These are phyloP conservation scores for Orbilia quercus DNA, from an alignment of 2,329 filamentous ascomycete species.

Conservation along the genomic window DNA sequence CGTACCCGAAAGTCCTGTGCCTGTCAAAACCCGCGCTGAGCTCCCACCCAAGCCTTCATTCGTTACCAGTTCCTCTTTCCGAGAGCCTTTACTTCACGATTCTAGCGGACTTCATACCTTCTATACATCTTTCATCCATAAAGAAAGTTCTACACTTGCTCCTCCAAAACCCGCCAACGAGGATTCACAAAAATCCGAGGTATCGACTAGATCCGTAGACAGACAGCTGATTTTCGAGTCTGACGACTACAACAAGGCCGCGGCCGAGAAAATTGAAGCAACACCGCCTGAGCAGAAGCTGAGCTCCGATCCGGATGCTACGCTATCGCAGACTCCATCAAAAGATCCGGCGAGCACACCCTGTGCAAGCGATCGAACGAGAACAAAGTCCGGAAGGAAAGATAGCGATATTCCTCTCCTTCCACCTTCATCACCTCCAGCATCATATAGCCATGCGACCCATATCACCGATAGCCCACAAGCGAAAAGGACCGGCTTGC, in stretches of 20 bases:
- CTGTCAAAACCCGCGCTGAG: background rate
- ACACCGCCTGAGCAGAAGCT: constrained; percentile 14
- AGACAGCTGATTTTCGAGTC: constrained; percentile 43
- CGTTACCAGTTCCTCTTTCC: background rate
- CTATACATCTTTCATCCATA: constrained; percentile 42
- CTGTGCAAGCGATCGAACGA: background rate
- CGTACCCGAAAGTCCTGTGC: constrained; percentile 34
- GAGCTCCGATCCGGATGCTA: constrained; percentile 28
- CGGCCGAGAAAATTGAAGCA: constrained; percentile 17
- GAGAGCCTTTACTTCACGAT: constrained; percentile 44
- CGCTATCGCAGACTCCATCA: constrained; percentile 28
- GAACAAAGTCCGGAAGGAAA: background rate
- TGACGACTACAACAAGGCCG: constrained; percentile 21
- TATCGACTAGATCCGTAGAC: constrained; percentile 42
- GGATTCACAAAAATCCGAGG: constrained; percentile 42
- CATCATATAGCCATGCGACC: constrained; percentile 11
- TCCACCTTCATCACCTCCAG: constrained; percentile 42
- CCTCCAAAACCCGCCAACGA: constrained; percentile 9
- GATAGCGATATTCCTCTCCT: constrained; percentile 36
- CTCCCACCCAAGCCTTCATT: background rate
- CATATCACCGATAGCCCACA: constrained; percentile 23
- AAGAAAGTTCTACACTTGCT: constrained; percentile 36
- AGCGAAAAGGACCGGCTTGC: constrained; percentile 16
- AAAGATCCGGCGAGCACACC: constrained; percentile 19
- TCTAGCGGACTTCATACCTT: constrained; percentile 37